Conservation (phyloP, 164 flowering plant species). For the Vitis rotundifolia region DNA sequence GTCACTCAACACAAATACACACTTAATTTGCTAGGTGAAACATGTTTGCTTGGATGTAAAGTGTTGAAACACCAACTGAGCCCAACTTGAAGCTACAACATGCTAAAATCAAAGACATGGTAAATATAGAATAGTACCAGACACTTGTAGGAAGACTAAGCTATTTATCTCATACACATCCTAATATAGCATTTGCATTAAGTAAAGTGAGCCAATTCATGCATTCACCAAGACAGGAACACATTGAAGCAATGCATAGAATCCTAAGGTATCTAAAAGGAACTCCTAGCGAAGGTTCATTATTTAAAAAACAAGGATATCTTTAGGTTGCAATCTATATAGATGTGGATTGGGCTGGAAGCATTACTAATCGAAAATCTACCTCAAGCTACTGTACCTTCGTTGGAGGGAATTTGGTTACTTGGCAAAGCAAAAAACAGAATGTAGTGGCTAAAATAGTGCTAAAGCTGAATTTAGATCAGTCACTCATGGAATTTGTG, state of each 20-base stretch:
- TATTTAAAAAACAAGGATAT: background rate
- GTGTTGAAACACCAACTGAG: background rate
- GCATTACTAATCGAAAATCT: background rate
- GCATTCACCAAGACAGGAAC: background rate
- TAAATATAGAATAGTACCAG: too few species aligned
- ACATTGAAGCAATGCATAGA: background rate
- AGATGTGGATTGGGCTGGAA: background rate
- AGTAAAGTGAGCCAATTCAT: background rate
- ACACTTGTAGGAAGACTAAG: too few species aligned
- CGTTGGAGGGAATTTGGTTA: background rate
- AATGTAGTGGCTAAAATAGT: background rate
- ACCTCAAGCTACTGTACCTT: background rate
- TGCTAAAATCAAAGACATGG: too few species aligned
- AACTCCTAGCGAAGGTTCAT: background rate
- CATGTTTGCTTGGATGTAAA: background rate
- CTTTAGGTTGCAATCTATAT: background rate
- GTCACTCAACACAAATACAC: background rate
- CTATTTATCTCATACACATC: too few species aligned
- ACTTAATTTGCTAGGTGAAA: background rate
- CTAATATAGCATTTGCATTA: background rate
- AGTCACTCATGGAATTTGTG: background rate
- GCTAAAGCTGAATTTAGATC: background rate
- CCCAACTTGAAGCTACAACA: background rate
- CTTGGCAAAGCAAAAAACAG: background rate
- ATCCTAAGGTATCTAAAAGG: too few species aligned